These are phyloP conservation scores for Lasiosphaeria miniovina DNA, from an alignment of 495 filamentous ascomycete genomes.

Conservation along the genomic window DNA sequence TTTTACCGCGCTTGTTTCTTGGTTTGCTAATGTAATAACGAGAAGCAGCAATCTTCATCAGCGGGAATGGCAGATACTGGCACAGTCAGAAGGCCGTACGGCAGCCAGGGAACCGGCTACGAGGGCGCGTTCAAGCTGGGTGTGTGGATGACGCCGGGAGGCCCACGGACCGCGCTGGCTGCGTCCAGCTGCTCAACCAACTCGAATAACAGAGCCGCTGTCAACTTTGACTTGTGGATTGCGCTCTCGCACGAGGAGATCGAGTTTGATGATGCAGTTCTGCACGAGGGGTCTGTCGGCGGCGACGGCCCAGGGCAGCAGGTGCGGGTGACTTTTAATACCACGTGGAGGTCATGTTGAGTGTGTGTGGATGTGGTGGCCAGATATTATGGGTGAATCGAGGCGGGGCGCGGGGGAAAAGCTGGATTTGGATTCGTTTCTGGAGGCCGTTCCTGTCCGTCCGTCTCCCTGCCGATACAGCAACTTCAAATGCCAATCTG, in stretches of 20 bases:
- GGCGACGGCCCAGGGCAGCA: not conserved
- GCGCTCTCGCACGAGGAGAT: not conserved
- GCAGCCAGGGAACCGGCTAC: not conserved
- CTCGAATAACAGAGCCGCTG: not conserved
- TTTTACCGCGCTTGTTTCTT: not conserved
- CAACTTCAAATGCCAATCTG: too few relatives aligned
- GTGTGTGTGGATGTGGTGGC: too few relatives aligned
- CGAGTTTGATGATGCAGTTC: not conserved
- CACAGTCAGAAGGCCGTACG: not conserved
- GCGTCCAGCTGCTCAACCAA: not conserved
- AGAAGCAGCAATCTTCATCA: not conserved
- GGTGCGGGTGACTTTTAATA: not conserved
- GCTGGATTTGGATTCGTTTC: too few relatives aligned
- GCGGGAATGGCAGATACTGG: not conserved
- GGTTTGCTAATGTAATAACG: not conserved
- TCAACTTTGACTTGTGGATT: not conserved
- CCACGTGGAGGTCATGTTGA: not conserved
- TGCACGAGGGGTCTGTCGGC: not conserved
- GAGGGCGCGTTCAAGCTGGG: not conserved
- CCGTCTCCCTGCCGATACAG: too few relatives aligned
- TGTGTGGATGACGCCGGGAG: not conserved
- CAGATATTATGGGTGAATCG: not conserved
- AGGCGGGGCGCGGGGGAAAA: too few relatives aligned
- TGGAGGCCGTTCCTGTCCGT: too few relatives aligned
- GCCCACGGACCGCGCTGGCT: not conserved